A percentile compares a stretch with the other conserved stretches of the same genome.
These are phyloP conservation scores for Sphagnum contortum DNA, from an alignment of 225 moss, liverwort and hornwort species.

Conservation along the genomic window DNA sequence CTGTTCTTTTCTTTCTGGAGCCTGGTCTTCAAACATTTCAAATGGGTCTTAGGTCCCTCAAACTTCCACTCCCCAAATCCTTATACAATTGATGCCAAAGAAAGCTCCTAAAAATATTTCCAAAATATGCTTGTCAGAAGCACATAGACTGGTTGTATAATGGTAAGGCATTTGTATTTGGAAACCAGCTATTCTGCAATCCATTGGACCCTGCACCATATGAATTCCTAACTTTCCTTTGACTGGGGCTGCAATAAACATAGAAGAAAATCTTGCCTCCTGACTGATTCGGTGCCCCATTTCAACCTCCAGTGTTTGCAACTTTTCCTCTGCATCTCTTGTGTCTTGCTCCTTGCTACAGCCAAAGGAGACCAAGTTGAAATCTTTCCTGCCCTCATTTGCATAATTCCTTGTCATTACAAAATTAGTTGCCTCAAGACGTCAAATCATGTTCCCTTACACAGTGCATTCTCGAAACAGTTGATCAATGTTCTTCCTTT, in stretches of 20 bases:
- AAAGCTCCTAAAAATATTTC: too few relatives aligned
- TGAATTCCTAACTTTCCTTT: too few relatives aligned
- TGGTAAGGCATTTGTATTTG: too few relatives aligned
- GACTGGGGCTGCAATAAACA: not conserved
- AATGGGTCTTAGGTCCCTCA: not conserved
- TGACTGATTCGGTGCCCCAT: conserved; percentile 24
- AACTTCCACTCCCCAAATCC: not conserved
- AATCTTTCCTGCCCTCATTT: not conserved
- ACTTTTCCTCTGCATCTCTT: conserved; percentile 22
- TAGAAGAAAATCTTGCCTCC: conserved; percentile 21
- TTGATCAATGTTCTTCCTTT: conserved; percentile 22
- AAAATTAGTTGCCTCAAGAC: not conserved
- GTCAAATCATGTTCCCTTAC: conserved; percentile 9
- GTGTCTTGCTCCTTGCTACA: conserved; percentile 35
- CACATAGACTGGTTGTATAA: too few relatives aligned
- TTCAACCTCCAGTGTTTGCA: conserved; percentile 24
- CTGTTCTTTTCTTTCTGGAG: conserved; percentile 24
- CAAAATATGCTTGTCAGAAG: too few relatives aligned
- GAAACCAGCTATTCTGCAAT: too few relatives aligned
- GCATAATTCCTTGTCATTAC: not conserved
- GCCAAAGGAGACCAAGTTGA: not conserved
- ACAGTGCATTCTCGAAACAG: conserved; percentile 20
- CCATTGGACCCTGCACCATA: too few relatives aligned
- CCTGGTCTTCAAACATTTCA: conserved; percentile 16
- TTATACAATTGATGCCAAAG: not conserved